Evolutionary conservation across 2,329 filamentous ascomycete species (phyloP), one percentile per base, ranked within the genome.

Genomic region (Aureobasidium lini): DNA sequence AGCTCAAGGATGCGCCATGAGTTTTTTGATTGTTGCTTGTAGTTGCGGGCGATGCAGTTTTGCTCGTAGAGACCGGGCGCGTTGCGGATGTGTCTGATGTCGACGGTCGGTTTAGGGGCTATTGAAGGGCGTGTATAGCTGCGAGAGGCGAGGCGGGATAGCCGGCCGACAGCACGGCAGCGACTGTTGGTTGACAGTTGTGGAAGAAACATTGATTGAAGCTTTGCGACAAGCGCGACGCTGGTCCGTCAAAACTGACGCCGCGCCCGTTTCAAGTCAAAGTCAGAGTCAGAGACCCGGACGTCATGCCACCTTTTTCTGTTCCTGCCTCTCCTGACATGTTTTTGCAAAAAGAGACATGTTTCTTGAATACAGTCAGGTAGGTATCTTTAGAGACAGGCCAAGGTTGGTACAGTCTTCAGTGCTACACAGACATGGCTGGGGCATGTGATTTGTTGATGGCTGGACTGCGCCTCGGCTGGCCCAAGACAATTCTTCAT

Each of bases 71-170:
- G 80, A 13, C 86, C 83, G 15, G 88, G 84, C 73, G 95, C 89
- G 69, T 90, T 83, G 60, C 92, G 91, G 71, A 99, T 96, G 75
- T 94, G 87, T 72, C 90, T 93, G 70, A 95, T 81, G 76, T 96
- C 88, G 65, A 95, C 81, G 48, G 82, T 82, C 29, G 89, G 84
- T 71, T 90, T 93, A 10, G 90, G 91, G 13, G 89, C 91, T 56
- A 82, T 86, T 1, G 87, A 79, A 4, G 88, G 88, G 40, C 86
- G 80, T 3, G 74, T 74, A 62, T 75, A 79, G 23, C 37, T n/a
- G 13, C 66, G 61, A 13, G 32, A 37, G 11, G 49, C 23, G 34
- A 16, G n/a, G 11, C n/a, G 34, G 2, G 11, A 11, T 18, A 61
- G 59, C 29, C 46, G n/a, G 52, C 29, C 52, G 50, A 46, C 42